Conservation (phyloP, 441 rosid genomes). For the Adansonia madagascariensis region DNA sequence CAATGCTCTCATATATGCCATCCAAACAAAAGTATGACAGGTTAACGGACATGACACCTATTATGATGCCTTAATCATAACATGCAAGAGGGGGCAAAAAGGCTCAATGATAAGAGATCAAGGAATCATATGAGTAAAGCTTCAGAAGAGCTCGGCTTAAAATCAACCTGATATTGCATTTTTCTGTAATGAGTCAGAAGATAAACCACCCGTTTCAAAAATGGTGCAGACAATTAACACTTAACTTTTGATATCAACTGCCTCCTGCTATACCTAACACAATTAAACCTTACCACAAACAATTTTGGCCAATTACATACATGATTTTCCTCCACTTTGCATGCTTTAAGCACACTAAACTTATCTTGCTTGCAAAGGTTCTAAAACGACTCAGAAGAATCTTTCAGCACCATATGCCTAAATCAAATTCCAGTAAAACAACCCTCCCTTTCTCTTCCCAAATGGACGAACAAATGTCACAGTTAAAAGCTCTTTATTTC, state of each 20-base stretch:
- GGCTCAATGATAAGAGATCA: constrained; percentile 10
- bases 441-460: background rate
- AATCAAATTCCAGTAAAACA: background rate
- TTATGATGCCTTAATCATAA: constrained; percentile 2
- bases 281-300: background rate
- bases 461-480: constrained; percentile 2
- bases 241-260: constrained; percentile 17
- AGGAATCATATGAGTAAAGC: background rate
- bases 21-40: background rate
- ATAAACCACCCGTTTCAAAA: constrained; percentile 3
- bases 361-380: background rate
- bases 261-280: constrained; percentile 2
- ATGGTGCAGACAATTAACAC: background rate
- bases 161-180: background rate
- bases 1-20: background rate
- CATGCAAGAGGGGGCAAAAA: constrained; percentile 1
- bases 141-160: constrained; percentile 2
- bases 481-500: background rate
- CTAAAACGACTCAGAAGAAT: background rate
- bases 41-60: constrained; percentile 12
- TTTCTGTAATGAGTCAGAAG: constrained; percentile 9
- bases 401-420: background rate
- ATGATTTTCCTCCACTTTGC: constrained; percentile 1
- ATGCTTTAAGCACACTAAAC: constrained; percentile 1
- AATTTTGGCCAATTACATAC: background rate